phyloP scores from a whole-genome alignment of 179 eudicot genomes.

The Gypsophila paniculata region DNA sequence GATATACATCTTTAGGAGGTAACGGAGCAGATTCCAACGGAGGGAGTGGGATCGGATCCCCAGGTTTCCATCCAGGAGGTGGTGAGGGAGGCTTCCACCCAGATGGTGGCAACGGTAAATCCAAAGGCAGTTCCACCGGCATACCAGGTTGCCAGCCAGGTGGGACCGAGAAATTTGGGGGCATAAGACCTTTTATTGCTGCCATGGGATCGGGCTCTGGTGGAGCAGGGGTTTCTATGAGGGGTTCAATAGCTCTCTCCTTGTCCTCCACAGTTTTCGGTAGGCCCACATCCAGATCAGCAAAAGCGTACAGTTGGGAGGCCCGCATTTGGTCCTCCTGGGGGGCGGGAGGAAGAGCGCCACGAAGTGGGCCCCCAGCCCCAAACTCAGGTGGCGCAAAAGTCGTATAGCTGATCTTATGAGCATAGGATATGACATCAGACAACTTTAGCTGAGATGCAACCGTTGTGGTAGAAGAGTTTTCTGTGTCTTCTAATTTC shows the following conservation, averaged over 20 bases:
- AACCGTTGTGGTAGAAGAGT: conserved; percentile 41
- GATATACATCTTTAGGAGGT: conserved; percentile 50
- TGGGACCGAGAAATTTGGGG: conserved; percentile 57
- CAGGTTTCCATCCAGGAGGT: conserved; percentile 90
- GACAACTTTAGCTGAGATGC: conserved; percentile 63
- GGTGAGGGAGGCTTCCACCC: conserved; percentile 67
- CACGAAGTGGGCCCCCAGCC: conserved; percentile 83
- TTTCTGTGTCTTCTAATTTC: conserved; percentile 43
- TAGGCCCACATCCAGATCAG: conserved; percentile 75
- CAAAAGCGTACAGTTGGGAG: conserved; percentile 75
- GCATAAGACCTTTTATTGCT: not conserved
- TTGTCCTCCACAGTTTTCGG: conserved; percentile 57
- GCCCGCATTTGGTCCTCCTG: conserved; percentile 96
- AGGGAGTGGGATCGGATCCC: conserved; percentile 74
- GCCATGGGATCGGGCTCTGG: conserved; percentile 35
- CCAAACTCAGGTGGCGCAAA: conserved; percentile 96
- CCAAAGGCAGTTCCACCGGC: conserved; percentile 75
- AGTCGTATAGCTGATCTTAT: conserved; percentile 88
- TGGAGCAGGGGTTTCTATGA: conserved; percentile 40
- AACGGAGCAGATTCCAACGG: conserved; percentile 50
- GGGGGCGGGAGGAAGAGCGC: conserved; percentile 96
- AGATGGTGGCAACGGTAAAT: conserved; percentile 65
- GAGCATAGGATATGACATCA: conserved; percentile 82
- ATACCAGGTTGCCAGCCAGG: conserved; percentile 75
- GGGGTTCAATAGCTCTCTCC: conserved; percentile 53